Base-by-base conservation (phyloP, 257 asterid genomes). In the Eucommia ulmoides region DNA sequence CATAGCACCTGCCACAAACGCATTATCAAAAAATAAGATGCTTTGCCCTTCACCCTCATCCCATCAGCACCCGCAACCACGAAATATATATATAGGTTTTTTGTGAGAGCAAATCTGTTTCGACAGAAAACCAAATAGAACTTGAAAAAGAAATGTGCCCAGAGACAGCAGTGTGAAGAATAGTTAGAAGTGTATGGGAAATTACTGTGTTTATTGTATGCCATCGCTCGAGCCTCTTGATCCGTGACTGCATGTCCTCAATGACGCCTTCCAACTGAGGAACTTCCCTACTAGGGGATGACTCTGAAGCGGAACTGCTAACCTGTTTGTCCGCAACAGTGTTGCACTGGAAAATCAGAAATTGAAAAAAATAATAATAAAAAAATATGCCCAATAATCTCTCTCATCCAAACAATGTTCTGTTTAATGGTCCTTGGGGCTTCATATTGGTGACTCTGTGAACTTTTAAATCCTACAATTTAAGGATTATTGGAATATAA, bases 191-290 rank as follows among this genome's bases (percentile, higher is more conserved):
- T 54, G 10, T 10, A 17, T 45, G 63, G 33, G 58, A 21, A 49
- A 33, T 9, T 58, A 91, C 99, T 21, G 96, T 78, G 58, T 86
- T 91, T 46, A 91, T 86, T 0, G 77, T 66, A 2, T 83, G 87
- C 95, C 89, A 81, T 66, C 89, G 74, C 60, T 91, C 99, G 14
- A 91, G 86, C 50, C 89, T 89, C 74, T 72, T 86, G 53, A 91
- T 79, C 62, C 96, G 73, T 1, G 93, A 64, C 62, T 91, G 95
- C 96, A 91, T 79, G 23, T 91, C 96, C 64, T 91, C 99, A 14
- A 86, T 75, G 22, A 74, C 61, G 45, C 80, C 79, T 41, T 86
- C 94, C 15, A 86, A 60, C 20, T 85, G 86, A 63, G 89, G 70
- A 65, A 77, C 80, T 61, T 80, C 96, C 67, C 93, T 72, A 61